phyloP scores from a whole-genome alignment of 176 grass and related monocot species.

The Oryza brachyantha region DNA sequence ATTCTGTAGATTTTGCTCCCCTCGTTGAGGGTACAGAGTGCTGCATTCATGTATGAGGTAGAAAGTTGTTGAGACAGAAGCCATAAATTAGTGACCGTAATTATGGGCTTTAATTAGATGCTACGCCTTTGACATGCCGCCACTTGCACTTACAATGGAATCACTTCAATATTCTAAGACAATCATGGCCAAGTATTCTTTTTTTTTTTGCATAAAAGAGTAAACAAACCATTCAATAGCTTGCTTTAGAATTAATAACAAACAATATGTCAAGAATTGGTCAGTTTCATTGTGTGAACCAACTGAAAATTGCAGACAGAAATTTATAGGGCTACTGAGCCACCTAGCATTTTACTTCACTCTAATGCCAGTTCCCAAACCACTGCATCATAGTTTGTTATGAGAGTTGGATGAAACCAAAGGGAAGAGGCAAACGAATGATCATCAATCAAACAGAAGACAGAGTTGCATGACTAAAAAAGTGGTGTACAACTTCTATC shows the following conservation, averaged over 20 bases:
- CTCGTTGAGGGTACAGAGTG: not conserved
- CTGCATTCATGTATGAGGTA: constrained; percentile 14
- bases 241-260: not conserved
- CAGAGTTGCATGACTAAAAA: constrained; percentile 2
- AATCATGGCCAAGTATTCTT: not conserved
- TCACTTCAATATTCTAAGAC: not conserved
- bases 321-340: not conserved
- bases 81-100: constrained; percentile 18
- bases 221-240: not conserved
- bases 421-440: not conserved
- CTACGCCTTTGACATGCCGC: not conserved
- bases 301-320: not conserved
- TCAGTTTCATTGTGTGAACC: not conserved
- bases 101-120: constrained; percentile 1
- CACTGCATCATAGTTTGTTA: not conserved
- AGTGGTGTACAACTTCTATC: not conserved
- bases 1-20: not conserved
- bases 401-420: not conserved
- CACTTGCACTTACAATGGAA: not conserved
- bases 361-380: not conserved
- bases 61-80: constrained; percentile 35
- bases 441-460: not conserved
- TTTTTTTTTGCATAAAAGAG: not conserved
- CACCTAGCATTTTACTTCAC: not conserved
- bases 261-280: not conserved